A percentile compares a stretch with the other conserved stretches of the same genome.
phyloP scores from a whole-genome alignment of 192 early-diverging fungal genomes.

The Helicostylum pulchrum region DNA sequence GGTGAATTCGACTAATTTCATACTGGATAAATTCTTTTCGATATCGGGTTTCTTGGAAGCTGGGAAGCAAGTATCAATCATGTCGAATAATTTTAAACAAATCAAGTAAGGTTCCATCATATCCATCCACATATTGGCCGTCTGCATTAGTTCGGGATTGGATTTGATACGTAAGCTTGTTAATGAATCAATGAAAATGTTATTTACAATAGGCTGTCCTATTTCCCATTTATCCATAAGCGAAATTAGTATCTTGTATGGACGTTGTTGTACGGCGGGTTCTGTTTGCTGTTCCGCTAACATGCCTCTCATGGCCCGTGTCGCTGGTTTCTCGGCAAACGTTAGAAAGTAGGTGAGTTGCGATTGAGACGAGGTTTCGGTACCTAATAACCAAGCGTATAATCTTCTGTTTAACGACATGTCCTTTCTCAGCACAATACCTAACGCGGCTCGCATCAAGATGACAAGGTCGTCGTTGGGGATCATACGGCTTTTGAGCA shows the following conservation, averaged over 20 bases:
- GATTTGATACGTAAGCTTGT: slow-evolving; percentile 49
- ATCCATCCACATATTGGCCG: slow-evolving; percentile 86
- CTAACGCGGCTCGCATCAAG: slow-evolving; percentile 68
- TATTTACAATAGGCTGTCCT: slow-evolving; percentile 69
- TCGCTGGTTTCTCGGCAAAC: slow-evolving; percentile 48
- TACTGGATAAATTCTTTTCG: slow-evolving; percentile 25
- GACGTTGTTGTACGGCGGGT: slow-evolving; percentile 39
- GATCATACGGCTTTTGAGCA: slow-evolving; percentile 57
- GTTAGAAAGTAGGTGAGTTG: slow-evolving; percentile 51
- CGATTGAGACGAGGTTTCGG: slow-evolving; percentile 24
- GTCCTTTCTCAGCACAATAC: slow-evolving; percentile 84
- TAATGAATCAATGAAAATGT: slow-evolving; percentile 70
- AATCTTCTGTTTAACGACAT: slow-evolving; percentile 91
- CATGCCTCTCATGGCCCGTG: slow-evolving; percentile 55
- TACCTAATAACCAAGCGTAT: slow-evolving; percentile 87
- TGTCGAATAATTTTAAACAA: slow-evolving; percentile 68
- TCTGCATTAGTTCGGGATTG: slow-evolving; percentile 61
- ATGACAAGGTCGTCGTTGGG: slow-evolving; percentile 62
- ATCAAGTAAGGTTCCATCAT: slow-evolving; percentile 85
- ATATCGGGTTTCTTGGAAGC: background rate
- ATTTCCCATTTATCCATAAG: slow-evolving; percentile 84
- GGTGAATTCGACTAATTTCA: slow-evolving; percentile 70
- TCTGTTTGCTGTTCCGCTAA: slow-evolving; percentile 28
- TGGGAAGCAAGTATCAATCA: slow-evolving; percentile 47
- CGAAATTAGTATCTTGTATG: slow-evolving; percentile 81